Base-by-base conservation (phyloP, 148 eudicot genomes). In the Rhododendron molle region DNA sequence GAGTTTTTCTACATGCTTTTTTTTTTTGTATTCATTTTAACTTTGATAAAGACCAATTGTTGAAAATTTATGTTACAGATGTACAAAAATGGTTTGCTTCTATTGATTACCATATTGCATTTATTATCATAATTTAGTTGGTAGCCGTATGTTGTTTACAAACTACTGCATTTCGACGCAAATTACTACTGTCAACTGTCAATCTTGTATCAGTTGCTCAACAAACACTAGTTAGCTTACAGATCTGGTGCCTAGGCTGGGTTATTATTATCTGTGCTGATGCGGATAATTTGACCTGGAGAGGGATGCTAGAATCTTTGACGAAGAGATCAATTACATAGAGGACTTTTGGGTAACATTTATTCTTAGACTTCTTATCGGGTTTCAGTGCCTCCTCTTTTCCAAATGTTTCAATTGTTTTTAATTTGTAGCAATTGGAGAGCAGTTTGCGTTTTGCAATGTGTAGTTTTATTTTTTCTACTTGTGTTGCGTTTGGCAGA, bases 281-380 rank as follows among this genome's bases (percentile, higher is more conserved):
- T 34, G 78, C 2, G 26, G 26, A 40, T 74, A 38, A 74, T 34
- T 36, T 74, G 44, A 18, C 11, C 26, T 36, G n/a, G 78, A 74
- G 47, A 74, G 78, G 78, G n/a, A 74, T 74, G 11, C 46, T 74
- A 16, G 78, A 74, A 74, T 74, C 78, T 74, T 38, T 74, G 78
- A 74, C 5, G 8, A 73, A 16, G 21, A 73, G 77, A 73, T 72
- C 8, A 34, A 69, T 43, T 4, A 46, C 52, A 21, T 8, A 11
- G 50, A 78, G n/a, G 32, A 15, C 54, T 78, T 9, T 23, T 44
- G 18, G 26, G 40, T 16, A 77, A 40, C 3, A 11, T 34, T 73
- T 34, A 16, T 34, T 34, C 40, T 73, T 73, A 36, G 78, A 16
- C 46, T 73, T 16, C 11, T 15, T 32, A 32, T 73, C 1, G 23